Conservation (phyloP, 192 early-diverging fungal genomes). For the Radiomyces spectabilis region DNA sequence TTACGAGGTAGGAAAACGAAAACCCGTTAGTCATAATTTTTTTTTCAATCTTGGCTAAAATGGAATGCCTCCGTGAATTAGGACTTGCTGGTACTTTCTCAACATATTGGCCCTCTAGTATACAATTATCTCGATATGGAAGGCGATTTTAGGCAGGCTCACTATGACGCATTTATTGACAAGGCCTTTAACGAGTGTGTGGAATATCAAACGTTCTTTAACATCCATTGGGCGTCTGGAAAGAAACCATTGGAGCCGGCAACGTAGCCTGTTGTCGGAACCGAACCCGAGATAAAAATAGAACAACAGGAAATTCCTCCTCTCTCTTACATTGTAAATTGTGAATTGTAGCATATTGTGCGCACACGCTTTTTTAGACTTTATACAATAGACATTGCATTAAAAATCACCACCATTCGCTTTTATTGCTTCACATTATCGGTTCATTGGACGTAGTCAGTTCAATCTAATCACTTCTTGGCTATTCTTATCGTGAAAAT, state of each 20-base stretch:
- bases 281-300: no score
- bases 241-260: not conserved
- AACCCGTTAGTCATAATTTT: not conserved
- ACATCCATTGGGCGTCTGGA: conserved; percentile 12
- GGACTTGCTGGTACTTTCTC: not conserved
- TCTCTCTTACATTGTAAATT: no score
- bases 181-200: conserved; percentile 25
- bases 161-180: conserved; percentile 6
- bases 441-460: no score
- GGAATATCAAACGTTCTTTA: conserved; percentile 15
- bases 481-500: no score
- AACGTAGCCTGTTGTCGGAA: no score
- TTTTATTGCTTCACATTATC: no score
- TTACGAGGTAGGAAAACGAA: conserved; percentile 4
- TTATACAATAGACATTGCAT: not conserved
- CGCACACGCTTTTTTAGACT: not conserved
- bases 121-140: not conserved
- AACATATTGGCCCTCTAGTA: not conserved
- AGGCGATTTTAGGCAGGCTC: not conserved
- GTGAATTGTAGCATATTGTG: no score
- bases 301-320: no score
- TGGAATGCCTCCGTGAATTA: not conserved
- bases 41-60: not conserved
- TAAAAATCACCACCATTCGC: not conserved
- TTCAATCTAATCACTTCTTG: no score